Evolutionary conservation across 2,329 filamentous ascomycete genomes (phyloP), one percentile per base, ranked within the genome.

Genomic region (Annulohypoxylon truncatum): DNA sequence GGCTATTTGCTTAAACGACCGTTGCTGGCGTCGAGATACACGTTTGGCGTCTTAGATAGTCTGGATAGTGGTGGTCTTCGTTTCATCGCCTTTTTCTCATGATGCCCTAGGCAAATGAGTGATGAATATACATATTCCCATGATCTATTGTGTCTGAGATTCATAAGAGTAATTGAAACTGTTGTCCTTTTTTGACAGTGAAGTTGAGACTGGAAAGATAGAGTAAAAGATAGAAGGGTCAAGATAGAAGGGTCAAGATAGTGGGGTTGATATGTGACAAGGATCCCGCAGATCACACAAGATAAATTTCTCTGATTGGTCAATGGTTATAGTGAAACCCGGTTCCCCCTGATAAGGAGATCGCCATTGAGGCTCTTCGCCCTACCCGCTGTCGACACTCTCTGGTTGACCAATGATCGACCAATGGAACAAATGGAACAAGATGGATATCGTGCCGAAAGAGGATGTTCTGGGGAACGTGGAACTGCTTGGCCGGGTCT

Each of bases 221-320:
- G 35, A 7, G n/a, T n/a, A n/a, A n/a, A 46, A 61, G 48, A 62
- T 62, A 29, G 46, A 53, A 57, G 57, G 48, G 44, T 44, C 44
- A 46, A 61, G 48, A 62, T 62, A 29, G 46, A 53, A 57, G 57
- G 48, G 44, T 44, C 44, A 42, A 28, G 59, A 63, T 61, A 38
- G 61, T 58, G 61, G 65, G 61, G 64, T 50, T 56, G 29, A 48
- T 54, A 56, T 51, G 28, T 20, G 62, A 63, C 60, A 69, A 64
- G 72, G 72, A 60, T 68, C 1, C 26, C 18, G 67, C 38, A 73
- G 67, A 71, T 73, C 68, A 74, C 29, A 71, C 71, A 55, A 46
- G 22, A 26, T 8, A 20, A 12, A 2, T 28, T 22, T 47, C 22
- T 35, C 24, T 70, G 50, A 73, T 73, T 73, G 72, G 72, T 18